phyloP scores from a whole-genome alignment of 495 filamentous ascomycete species.

The Haplographium delicatum region DNA sequence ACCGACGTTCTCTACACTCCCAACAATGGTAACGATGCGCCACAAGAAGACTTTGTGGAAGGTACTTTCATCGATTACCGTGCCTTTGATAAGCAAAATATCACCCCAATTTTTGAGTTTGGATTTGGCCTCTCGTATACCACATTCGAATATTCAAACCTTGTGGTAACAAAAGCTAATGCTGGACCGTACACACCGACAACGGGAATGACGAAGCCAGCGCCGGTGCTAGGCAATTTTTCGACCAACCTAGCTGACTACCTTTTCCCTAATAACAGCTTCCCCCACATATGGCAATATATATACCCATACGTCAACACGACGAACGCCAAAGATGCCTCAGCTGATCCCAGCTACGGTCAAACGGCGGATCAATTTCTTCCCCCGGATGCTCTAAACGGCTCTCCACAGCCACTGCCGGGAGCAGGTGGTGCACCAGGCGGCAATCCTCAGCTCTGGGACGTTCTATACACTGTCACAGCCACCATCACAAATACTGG shows the following conservation, averaged over 20 bases:
- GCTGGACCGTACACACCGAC: constrained; percentile 60
- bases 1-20: constrained; percentile 68
- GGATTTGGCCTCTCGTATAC: constrained; percentile 90
- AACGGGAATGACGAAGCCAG: constrained; percentile 59
- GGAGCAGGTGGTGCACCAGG: constrained; percentile 64
- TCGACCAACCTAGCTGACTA: constrained; percentile 62
- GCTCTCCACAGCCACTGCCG: constrained; percentile 61
- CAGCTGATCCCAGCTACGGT: constrained; percentile 65
- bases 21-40: constrained; percentile 66
- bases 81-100: constrained; percentile 69
- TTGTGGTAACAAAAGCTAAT: constrained; percentile 47
- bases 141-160: constrained; percentile 73
- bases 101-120: constrained; percentile 84
- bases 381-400: constrained; percentile 60
- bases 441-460: constrained; percentile 78
- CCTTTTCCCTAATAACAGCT: constrained; percentile 58
- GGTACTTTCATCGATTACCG: constrained; percentile 95
- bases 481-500: constrained; percentile 84
- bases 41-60: constrained; percentile 79
- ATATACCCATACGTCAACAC: constrained; percentile 92
- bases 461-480: constrained; percentile 71
- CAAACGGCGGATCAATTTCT: constrained; percentile 54
- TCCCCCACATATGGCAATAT: constrained; percentile 48
- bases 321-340: constrained; percentile 57
- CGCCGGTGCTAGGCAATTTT: constrained; percentile 63